These are phyloP conservation scores for Lonicera japonica DNA, from an alignment of 129 eudicot species.

Conservation along the genomic window DNA sequence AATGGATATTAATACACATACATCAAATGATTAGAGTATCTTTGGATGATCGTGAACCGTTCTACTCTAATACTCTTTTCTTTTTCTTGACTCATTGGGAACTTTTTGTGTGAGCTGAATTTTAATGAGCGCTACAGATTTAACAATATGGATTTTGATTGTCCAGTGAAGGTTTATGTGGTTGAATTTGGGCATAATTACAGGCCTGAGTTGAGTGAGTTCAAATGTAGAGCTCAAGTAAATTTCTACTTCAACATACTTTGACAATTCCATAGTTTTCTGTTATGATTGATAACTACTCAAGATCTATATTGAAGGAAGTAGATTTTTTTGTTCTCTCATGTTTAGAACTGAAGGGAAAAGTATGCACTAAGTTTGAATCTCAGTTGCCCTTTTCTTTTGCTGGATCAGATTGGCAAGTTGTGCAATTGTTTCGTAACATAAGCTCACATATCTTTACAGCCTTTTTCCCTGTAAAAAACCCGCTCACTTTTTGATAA, in stretches of 20 bases:
- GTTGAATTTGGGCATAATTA: too few species aligned
- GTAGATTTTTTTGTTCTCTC: background rate
- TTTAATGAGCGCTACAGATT: too few species aligned
- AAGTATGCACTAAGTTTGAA: background rate
- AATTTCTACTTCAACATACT: background rate
- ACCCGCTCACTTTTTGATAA: background rate
- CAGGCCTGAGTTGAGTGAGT: too few species aligned
- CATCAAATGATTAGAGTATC: too few species aligned
- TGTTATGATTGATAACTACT: background rate
- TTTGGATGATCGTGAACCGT: too few species aligned
- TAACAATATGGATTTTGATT: too few species aligned
- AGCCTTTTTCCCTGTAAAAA: background rate
- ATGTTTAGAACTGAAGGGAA: background rate
- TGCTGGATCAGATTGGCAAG: slow-evolving; percentile 3
- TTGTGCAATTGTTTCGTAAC: background rate
- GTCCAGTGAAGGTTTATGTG: too few species aligned
- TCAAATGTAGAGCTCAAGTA: background rate
- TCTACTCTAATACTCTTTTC: too few species aligned
- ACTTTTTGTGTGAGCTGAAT: too few species aligned
- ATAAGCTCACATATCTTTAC: background rate
- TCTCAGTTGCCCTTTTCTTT: background rate
- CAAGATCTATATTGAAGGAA: slow-evolving; percentile 3
- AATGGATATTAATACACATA: too few species aligned
- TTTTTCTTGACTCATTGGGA: too few species aligned
- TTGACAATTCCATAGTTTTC: background rate